phyloP scores from a whole-genome alignment of 148 eudicot species.

The Amaranthus cruentus region DNA sequence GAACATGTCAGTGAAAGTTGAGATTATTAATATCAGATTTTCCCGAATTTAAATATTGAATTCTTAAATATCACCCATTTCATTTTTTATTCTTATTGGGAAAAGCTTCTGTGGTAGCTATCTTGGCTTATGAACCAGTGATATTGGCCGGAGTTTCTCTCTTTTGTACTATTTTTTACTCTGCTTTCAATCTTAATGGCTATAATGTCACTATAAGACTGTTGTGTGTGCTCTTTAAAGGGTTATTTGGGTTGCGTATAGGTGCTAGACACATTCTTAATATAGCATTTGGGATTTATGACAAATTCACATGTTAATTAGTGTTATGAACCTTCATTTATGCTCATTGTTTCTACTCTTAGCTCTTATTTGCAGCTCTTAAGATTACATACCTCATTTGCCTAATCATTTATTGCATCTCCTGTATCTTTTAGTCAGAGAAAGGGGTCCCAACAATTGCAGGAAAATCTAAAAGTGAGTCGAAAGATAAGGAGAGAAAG shows the following conservation, averaged over 20 bases:
- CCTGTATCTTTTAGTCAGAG: conserved; percentile 49
- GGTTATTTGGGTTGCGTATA: too few relatives aligned
- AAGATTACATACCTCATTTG: too few relatives aligned
- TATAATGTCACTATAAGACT: background rate
- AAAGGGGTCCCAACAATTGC: conserved; percentile 79
- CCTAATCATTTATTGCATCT: background rate
- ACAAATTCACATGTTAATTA: too few relatives aligned
- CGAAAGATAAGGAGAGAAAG: conserved; percentile 85
- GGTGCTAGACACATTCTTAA: too few relatives aligned
- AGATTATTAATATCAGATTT: too few relatives aligned
- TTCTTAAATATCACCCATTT: background rate
- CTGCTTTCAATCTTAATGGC: background rate
- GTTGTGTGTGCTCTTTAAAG: background rate
- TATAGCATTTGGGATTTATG: too few relatives aligned
- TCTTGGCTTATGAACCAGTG: background rate
- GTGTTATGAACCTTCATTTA: too few relatives aligned
- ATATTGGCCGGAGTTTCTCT: background rate
- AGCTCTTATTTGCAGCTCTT: too few relatives aligned
- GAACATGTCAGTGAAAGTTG: too few relatives aligned
- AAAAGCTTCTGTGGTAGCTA: background rate
- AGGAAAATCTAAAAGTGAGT: conserved; percentile 73
- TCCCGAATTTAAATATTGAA: too few relatives aligned
- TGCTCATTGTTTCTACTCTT: too few relatives aligned
- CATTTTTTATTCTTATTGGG: background rate
- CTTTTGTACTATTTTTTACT: background rate